phyloP scores from a whole-genome alignment of 768 basidiomycete species.

The Boletus rubescentipes region DNA sequence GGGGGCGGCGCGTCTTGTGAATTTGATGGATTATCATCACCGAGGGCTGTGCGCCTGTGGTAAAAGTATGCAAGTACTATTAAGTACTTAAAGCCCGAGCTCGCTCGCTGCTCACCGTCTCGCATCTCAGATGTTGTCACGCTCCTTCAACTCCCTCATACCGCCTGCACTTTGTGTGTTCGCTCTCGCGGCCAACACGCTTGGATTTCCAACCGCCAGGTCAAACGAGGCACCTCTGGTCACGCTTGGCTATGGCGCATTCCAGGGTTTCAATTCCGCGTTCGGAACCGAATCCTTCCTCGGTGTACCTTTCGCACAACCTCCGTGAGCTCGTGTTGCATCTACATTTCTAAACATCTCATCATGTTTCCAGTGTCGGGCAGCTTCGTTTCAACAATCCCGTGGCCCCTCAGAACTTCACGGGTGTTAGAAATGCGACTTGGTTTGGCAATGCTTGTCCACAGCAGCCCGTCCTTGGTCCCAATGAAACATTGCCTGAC shows the following conservation, averaged over 20 bases:
- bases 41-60: too few species aligned
- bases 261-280: slow-evolving; percentile 14
- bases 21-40: too few species aligned
- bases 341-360: neutral
- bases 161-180: neutral
- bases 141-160: neutral
- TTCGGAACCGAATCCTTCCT: neutral
- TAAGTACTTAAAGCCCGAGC: too few species aligned
- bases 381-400: slow-evolving; percentile 22
- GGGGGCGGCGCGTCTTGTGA: too few species aligned
- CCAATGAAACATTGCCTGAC: neutral
- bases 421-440: neutral
- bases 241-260: slow-evolving; percentile 19
- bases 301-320: neutral
- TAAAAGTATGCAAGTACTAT: too few species aligned
- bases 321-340: neutral
- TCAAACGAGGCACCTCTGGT: slow-evolving; percentile 2
- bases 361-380: slow-evolving; percentile 3
- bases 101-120: neutral
- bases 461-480: slow-evolving; percentile 28
- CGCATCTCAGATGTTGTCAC: neutral
- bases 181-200: neutral
- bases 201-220: neutral
- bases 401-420: neutral
- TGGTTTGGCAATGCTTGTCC: slow-evolving; percentile 38